These are phyloP conservation scores for Anisodus tanguticus DNA, from an alignment of 257 asterid genomes.

Conservation along the genomic window DNA sequence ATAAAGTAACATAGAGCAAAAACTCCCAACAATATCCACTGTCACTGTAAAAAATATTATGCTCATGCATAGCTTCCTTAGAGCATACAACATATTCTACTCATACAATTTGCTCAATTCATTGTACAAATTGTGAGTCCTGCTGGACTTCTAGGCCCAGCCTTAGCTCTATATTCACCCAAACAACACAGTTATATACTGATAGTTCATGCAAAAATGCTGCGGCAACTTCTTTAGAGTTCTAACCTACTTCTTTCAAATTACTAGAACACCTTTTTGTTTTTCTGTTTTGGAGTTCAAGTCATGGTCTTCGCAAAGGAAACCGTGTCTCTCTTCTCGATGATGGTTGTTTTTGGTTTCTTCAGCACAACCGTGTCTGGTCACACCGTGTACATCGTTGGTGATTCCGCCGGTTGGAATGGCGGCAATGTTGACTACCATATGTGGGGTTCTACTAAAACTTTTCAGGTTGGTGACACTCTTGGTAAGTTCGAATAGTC, in stretches of 20 bases:
- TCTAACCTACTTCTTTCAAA: not conserved
- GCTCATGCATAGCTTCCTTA: not conserved
- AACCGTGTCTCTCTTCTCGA: not conserved
- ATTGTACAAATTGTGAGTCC: not conserved
- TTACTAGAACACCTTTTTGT: not conserved
- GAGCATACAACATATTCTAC: not conserved
- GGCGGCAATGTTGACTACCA: constrained; percentile 36
- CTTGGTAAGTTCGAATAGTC: constrained; percentile 31
- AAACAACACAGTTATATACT: constrained; percentile 10
- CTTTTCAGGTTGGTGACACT: constrained; percentile 36
- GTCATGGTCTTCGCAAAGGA: not conserved
- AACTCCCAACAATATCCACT: not conserved
- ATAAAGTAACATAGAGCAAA: no score
- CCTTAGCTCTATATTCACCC: constrained; percentile 5
- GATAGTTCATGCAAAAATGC: constrained; percentile 3
- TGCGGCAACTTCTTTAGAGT: not conserved
- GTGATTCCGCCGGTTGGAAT: constrained; percentile 36
- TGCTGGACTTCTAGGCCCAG: not conserved
- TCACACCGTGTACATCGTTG: constrained; percentile 29
- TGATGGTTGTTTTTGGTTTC: not conserved
- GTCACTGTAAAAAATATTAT: not conserved
- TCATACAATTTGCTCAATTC: constrained; percentile 1
- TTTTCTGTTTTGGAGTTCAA: not conserved
- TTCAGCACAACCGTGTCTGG: not conserved
- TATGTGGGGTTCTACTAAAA: constrained; percentile 33